Evolutionary conservation across 148 eudicot species (phyloP), one percentile per base, ranked within the genome.

Genomic region (Amaranthus cruentus): DNA sequence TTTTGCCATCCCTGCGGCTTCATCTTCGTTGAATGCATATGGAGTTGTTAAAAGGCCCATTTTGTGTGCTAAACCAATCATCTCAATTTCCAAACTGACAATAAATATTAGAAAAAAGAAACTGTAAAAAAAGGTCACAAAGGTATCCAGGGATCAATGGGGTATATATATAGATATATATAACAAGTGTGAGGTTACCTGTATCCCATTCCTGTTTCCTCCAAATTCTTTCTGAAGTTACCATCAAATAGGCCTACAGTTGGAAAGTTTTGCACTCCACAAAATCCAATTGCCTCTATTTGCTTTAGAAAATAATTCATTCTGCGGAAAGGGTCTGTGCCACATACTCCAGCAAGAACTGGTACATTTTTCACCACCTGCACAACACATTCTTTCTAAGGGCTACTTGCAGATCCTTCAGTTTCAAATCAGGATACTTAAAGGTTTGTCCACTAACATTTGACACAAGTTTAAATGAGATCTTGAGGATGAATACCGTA

Each of bases 161-260:
- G 55, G 48, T 43, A 62, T 3, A 47, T n/a, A 62, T 55, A 68
- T 13, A 42, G 57, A 28, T 0, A 28, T 28, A 28, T 28, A 28
- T 7, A 69, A 68, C 4, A 14, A 50, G 38, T 50, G 9, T 55
- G 47, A 57, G 58, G 48, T 15, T 87, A 91, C 98, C 91, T 80
- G 71, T 95, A 95, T 77, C 99, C 99, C 99, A 95, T 95, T 86
- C 97, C 99, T 0, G 99, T 95, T 81, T 95, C 99, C 82, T 95
- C 97, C 47, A 95, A 85, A 81, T 95, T 95, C 88, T 90, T 90
- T 77, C 99, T 87, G 78, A 95, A 95, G 70, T 88, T 92, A 73
- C 99, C 99, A 80, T 95, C 99, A 73, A 88, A 92, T 68, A 95
- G 96, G 70, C 97, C 99, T 70, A 95, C 99, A 61, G 99, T 95